Evolutionary conservation across 257 asterid species (phyloP), one percentile per base, ranked within the genome.

Genomic region (Penstemon newberryi): DNA sequence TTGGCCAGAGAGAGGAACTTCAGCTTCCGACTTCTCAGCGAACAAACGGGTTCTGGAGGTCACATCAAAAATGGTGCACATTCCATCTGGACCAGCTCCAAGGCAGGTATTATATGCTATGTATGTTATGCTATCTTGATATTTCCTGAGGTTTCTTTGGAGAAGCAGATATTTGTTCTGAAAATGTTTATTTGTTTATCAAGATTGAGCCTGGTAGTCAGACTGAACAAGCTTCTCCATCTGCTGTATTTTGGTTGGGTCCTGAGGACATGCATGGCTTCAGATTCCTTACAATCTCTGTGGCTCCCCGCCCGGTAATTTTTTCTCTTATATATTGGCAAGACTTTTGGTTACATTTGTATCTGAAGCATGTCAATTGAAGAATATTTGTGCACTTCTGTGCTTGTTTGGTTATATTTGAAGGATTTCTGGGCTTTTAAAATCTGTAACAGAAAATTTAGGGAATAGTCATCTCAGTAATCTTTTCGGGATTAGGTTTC

Each of bases 141-240:
- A 59, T 75, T 15, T 49, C 38, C 9, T 5, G 54, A 59, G 47
- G 36, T 9, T 60, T 37, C 45, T 49, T 50, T 56, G 54, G 52
- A 56, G 13, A 47, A 47, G 44, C 72, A 69, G 36, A 63, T 40
- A 12, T 50, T 47, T 38, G 18, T 41, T 65, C 65, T 75, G 67
- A 80, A 75, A 68, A 55, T 70, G 67, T 33, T 75, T 65, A 62
- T 71, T 67, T 79, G 51, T 80, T 72, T 69, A 46, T 72, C 72
- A 76, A 93, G 99, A 79, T 82, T 78, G 99, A 94, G 80, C 99
- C 99, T 65, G 99, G 99, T 57, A 86, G 96, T 78, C 99, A 91
- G 74, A 91, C 97, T 67, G 97, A 91, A 81, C 99, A 94, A 82
- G 89, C 99, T 65, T 90, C 99, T 77, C 97, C 97, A 73, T 91